These are phyloP conservation scores for Globisporangium solare DNA, from an alignment of 352 stramenopile species.

Conservation along the genomic window DNA sequence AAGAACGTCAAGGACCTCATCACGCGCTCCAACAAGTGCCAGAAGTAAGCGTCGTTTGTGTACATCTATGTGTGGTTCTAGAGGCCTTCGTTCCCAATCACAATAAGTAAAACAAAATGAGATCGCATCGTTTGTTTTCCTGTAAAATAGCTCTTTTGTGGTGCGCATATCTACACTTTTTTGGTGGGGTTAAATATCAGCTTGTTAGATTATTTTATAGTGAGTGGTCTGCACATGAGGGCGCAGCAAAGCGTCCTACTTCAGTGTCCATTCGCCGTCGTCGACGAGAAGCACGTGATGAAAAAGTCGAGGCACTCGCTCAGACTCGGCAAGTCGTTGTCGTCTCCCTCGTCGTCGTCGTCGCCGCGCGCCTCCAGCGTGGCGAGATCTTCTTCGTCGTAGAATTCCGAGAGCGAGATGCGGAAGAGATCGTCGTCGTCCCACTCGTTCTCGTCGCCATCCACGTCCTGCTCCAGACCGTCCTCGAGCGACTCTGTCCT, in stretches of 20 bases:
- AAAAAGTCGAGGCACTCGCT: constrained; percentile 20
- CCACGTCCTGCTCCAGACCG: neutral
- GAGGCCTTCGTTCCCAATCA: too few relatives aligned
- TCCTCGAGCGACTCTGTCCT: neutral
- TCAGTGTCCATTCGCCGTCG: neutral
- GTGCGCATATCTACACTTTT: too few relatives aligned
- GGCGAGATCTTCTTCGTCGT: constrained; percentile 1
- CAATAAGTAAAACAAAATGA: too few relatives aligned
- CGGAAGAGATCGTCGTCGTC: constrained; percentile 6
- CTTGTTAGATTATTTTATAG: too few relatives aligned
- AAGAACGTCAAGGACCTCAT: constrained; percentile 10
- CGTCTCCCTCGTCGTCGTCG: neutral
- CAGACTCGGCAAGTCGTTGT: constrained; percentile 11
- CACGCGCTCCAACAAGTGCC: neutral
- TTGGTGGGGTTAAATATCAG: too few relatives aligned
- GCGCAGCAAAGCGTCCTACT: too few relatives aligned
- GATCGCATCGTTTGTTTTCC: too few relatives aligned
- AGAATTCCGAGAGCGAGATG: constrained; percentile 7
- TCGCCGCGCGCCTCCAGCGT: neutral
- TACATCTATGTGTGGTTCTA: too few relatives aligned
- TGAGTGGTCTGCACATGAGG: too few relatives aligned
- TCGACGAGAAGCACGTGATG: constrained; percentile 13
- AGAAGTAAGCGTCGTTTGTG: constrained; percentile 11
- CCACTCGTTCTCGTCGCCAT: neutral
- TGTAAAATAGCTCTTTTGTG: too few relatives aligned